Percentiles rank a stretch among this genome's conserved stretches.
These are phyloP conservation scores for Rhodotorula sp. DNA, from an alignment of 1,284 basidiomycete species.

Conservation along the genomic window DNA sequence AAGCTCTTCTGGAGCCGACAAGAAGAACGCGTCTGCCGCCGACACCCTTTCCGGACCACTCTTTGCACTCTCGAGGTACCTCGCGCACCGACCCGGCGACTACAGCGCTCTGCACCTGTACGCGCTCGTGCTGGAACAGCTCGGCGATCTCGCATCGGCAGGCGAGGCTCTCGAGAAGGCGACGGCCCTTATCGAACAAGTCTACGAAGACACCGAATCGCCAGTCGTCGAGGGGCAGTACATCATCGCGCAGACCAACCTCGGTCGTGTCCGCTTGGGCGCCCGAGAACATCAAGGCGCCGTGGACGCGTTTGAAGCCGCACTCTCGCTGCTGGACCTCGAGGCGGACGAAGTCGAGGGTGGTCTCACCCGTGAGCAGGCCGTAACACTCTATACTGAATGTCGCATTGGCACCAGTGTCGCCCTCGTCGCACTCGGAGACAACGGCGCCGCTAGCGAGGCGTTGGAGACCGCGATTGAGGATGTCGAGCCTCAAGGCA, in stretches of 20 bases:
- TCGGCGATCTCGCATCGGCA: slow-evolving; percentile 69
- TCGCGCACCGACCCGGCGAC: slow-evolving; percentile 65
- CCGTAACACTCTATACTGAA: slow-evolving; percentile 25
- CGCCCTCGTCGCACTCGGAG: slow-evolving; percentile 24
- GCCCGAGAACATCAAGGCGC: slow-evolving; percentile 62
- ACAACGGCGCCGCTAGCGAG: slow-evolving; percentile 19
- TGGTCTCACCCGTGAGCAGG: slow-evolving; percentile 23
- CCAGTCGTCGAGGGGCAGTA: slow-evolving; percentile 71
- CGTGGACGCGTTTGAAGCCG: slow-evolving; percentile 68
- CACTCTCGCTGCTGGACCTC: slow-evolving; percentile 63
- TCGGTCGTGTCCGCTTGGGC: slow-evolving; percentile 73
- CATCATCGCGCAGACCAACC: slow-evolving; percentile 74
- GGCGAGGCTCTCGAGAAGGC: slow-evolving; percentile 62
- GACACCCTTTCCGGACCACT: slow-evolving; percentile 54
- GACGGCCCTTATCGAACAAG: slow-evolving; percentile 71
- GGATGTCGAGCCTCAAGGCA: slow-evolving; percentile 20
- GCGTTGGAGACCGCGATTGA: slow-evolving; percentile 30
- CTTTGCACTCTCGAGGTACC: slow-evolving; percentile 77
- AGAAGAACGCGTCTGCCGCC: slow-evolving; percentile 43
- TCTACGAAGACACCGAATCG: slow-evolving; percentile 85
- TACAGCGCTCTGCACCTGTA: slow-evolving; percentile 78
- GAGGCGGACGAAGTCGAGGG: slow-evolving; percentile 4
- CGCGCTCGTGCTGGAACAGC: slow-evolving; percentile 77
- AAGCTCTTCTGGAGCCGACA: slow-evolving; percentile 13
- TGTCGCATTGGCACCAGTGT: slow-evolving; percentile 32